Evolutionary conservation across 73 alveolate genomes (phyloP).

Genomic region (Diophrys appendiculata): DNA sequence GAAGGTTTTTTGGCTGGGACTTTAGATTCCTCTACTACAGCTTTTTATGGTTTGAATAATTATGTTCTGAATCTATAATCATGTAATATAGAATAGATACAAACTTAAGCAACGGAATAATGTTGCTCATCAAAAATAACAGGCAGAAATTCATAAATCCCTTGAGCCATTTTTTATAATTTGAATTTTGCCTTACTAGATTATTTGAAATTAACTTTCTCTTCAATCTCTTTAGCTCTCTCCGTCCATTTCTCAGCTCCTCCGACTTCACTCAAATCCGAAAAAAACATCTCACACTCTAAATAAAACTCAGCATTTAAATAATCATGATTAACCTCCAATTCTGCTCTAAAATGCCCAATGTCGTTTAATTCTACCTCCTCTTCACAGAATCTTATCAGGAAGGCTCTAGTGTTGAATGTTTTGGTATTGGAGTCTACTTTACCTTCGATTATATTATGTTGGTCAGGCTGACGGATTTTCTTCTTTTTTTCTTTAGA

Average conservation of each 20-base stretch:
- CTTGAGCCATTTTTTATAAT: constrained; percentile 25
- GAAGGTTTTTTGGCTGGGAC: constrained; percentile 5
- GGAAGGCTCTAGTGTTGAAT: constrained; percentile 78
- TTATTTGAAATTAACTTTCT: constrained; percentile 43
- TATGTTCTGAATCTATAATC: constrained; percentile 40
- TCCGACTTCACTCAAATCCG: constrained; percentile 64
- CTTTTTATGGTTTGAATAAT: not conserved
- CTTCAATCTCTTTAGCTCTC: constrained; percentile 34
- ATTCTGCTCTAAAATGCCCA: constrained; percentile 78
- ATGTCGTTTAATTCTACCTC: constrained; percentile 86
- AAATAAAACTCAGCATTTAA: constrained; percentile 42
- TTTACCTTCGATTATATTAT: constrained; percentile 32
- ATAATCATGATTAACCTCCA: constrained; percentile 43
- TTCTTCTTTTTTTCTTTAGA: constrained; percentile 8
- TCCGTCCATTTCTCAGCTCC: constrained; percentile 43
- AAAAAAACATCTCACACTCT: constrained; percentile 77
- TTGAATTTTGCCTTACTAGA: constrained; percentile 37
- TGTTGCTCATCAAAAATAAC: constrained; percentile 50
- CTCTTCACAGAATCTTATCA: constrained; percentile 91
- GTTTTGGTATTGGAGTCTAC: constrained; percentile 23
- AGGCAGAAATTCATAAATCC: constrained; percentile 51
- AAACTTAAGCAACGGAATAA: constrained; percentile 41
- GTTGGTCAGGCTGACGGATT: constrained; percentile 25
- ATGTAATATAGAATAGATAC: constrained; percentile 41
- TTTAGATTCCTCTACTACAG: constrained; percentile 2